Evolutionary conservation across 768 basidiomycete genomes (phyloP), one percentile per base, ranked within the genome.

Genomic region (Leccinum arenicola): DNA sequence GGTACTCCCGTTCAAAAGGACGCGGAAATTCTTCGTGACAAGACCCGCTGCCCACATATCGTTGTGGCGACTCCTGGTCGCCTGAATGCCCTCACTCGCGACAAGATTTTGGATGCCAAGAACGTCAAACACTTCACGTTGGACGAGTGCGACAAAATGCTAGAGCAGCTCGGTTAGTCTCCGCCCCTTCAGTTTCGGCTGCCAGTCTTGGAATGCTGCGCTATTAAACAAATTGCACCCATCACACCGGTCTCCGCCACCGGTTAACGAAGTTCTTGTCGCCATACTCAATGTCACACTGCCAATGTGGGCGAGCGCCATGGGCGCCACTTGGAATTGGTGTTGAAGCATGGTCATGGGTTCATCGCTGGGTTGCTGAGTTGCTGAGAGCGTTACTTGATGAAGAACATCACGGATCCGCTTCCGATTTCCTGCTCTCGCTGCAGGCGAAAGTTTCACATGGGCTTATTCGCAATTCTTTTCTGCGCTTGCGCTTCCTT

Each of bases 141-240:
- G 75, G 97, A 99, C 84, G 97, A 99, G 81, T 99, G 97, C 84
- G 97, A 99, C 84, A 99, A 99, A 86, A 98, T 99, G 94, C 90
- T 99, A 74, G 97, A 99, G 85, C 91, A 95, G 86, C 95, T 99
- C 81, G 97, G 97, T 99, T 93, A 98, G 97, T 99, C 85, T 68
- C 64, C 67, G 70, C 66, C 69, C 66, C 61, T 87, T 82, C 87
- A 83, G 80, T 85, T 88, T 88, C 81, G 83, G 83, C 84, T 79
- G 77, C 78, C 72, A 74, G 54, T 67, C 69, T 67, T 70, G 64
- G 69, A 40, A 58, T 71, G 36, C 57, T 75, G 78, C 78, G 70
- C 75, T 77, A 69, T 81, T 82, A 78, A 70, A 62, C 66, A 59
- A 79, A 77, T 81, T 78, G 78, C 75, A 79, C 77, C 73, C 57